A percentile compares a stretch with the other conserved stretches of the same genome.
phyloP scores from a whole-genome alignment of 768 basidiomycete species.

The Guyanaporus albipodus region DNA sequence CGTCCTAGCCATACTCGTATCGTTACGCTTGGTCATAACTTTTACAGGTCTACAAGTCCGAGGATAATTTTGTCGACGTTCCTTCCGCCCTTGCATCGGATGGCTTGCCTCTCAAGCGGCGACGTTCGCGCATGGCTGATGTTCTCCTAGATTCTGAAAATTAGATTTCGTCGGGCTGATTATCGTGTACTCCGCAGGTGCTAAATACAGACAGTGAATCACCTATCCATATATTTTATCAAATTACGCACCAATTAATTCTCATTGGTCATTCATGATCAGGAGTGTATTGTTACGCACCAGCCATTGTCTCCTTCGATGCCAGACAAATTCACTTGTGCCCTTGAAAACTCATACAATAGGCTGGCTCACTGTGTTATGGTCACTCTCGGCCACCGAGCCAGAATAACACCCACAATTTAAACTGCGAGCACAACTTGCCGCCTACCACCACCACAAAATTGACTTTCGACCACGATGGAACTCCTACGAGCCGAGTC shows the following conservation, averaged over 20 bases:
- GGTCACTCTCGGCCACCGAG: background rate
- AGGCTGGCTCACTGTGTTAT: constrained; percentile 5
- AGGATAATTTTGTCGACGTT: constrained; percentile 28
- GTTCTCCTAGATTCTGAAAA: constrained; percentile 27
- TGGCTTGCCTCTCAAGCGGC: constrained; percentile 39
- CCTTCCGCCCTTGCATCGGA: constrained; percentile 28
- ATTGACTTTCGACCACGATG: constrained; percentile 29
- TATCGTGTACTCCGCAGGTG: constrained; percentile 8
- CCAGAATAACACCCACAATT: background rate
- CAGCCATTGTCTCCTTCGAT: constrained; percentile 1
- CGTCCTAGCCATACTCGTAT: constrained; percentile 7
- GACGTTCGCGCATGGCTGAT: constrained; percentile 41
- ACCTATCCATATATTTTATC: constrained; percentile 23
- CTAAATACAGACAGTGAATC: constrained; percentile 7
- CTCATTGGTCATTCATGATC: constrained; percentile 13
- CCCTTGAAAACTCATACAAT: constrained; percentile 17
- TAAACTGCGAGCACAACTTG: background rate
- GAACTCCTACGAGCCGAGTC: constrained; percentile 32
- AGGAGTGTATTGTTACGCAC: constrained; percentile 7
- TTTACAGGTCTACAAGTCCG: constrained; percentile 25
- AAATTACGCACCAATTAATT: constrained; percentile 25
- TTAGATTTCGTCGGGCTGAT: constrained; percentile 14
- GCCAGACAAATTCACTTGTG: constrained; percentile 10
- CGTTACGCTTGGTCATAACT: constrained; percentile 6
- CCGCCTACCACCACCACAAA: background rate